Evolutionary conservation across 164 flowering plant genomes (phyloP).

Genomic region (Vitis amurensis): DNA sequence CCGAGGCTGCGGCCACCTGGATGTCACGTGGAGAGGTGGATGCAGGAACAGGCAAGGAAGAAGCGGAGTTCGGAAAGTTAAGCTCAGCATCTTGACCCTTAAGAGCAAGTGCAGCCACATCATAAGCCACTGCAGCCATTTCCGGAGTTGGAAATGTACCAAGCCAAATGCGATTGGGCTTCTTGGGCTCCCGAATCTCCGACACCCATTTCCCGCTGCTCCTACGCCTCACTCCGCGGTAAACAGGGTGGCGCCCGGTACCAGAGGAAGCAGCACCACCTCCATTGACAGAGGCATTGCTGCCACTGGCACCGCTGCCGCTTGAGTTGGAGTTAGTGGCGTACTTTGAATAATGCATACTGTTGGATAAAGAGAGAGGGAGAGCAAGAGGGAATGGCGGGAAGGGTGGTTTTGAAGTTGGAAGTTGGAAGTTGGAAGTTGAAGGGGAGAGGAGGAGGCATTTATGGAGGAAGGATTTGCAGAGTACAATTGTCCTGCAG

Average conservation of each 20-base stretch:
- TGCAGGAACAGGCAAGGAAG: constrained; percentile 48
- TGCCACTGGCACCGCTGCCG: constrained; percentile 2
- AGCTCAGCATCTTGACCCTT: constrained; percentile 58
- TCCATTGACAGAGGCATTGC: not conserved
- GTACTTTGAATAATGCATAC: constrained; percentile 16
- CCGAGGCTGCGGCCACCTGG: constrained; percentile 59
- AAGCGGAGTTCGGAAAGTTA: constrained; percentile 49
- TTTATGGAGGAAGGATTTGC: constrained; percentile 10
- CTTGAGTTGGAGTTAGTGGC: not conserved
- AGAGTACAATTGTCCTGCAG: not conserved
- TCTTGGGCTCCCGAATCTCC: constrained; percentile 64
- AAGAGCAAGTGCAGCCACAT: constrained; percentile 66
- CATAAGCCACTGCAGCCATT: constrained; percentile 75
- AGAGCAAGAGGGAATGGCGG: constrained; percentile 6
- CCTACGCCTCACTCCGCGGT: constrained; percentile 54
- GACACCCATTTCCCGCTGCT: constrained; percentile 70
- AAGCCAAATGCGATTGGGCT: constrained; percentile 62
- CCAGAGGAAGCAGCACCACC: not conserved
- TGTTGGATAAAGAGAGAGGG: not conserved
- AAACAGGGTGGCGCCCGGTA: constrained; percentile 32
- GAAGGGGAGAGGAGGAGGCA: constrained; percentile 15
- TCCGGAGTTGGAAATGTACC: constrained; percentile 65
- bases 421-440: constrained; percentile 17
- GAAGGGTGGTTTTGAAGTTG: constrained; percentile 3
- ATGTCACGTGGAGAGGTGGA: constrained; percentile 55